These are phyloP conservation scores for Paspalum notatum DNA, from an alignment of 176 grass and related monocot species.

Conservation along the genomic window DNA sequence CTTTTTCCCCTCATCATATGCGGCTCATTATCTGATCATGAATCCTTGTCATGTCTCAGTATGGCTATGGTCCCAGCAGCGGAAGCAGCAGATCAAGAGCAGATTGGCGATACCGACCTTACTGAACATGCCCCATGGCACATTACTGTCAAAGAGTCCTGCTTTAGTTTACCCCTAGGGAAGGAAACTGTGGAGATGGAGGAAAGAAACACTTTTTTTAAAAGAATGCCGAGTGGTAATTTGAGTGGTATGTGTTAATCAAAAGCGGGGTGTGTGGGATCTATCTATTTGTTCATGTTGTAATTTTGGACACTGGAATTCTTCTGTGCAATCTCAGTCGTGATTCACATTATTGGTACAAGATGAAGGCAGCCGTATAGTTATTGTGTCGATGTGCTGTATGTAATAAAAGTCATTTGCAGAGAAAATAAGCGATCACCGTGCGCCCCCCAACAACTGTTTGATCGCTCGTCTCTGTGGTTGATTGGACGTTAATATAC, in stretches of 20 bases:
- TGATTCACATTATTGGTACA: neutral
- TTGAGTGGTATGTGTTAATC: constrained; percentile 1
- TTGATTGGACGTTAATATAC: too few relatives aligned
- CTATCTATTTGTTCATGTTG: constrained; percentile 5
- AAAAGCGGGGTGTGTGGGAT: neutral
- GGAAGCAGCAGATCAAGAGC: constrained; percentile 65
- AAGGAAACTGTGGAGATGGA: constrained; percentile 1
- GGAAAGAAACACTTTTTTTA: constrained; percentile 12
- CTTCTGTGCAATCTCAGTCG: neutral
- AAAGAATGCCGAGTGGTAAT: constrained; percentile 15
- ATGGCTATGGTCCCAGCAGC: constrained; percentile 53
- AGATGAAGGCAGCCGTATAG: constrained; percentile 16
- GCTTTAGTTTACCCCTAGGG: constrained; percentile 28
- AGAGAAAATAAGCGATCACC: neutral
- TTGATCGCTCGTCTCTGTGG: neutral
- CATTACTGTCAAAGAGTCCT: neutral
- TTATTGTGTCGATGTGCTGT: constrained; percentile 10
- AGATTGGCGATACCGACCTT: constrained; percentile 79
- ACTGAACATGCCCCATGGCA: constrained; percentile 32
- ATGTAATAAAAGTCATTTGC: neutral
- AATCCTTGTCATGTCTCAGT: constrained; percentile 35
- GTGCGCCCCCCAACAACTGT: neutral
- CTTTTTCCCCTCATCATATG: neutral
- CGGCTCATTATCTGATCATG: neutral
- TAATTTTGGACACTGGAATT: constrained; percentile 26